Base-by-base conservation (phyloP, 177 flowering plant genomes). In the Tripterygium wilfordii region DNA sequence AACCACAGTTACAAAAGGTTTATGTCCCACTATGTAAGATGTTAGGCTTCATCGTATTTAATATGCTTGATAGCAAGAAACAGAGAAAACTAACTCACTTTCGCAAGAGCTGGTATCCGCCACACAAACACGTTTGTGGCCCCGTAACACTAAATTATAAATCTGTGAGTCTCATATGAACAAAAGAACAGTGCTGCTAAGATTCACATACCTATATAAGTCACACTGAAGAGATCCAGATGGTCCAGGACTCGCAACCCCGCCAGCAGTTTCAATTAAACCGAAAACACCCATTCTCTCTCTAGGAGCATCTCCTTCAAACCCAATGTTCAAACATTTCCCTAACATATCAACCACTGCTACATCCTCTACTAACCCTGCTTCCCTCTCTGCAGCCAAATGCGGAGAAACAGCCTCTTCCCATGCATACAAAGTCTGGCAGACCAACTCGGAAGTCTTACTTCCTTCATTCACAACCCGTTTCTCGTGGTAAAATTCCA, bases 151-250 rank as follows among this genome's bases (percentile, higher is more conserved):
- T n/a, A n/a, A n/a, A n/a, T n/a, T n/a, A n/a, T n/a, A n/a, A n/a
- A n/a, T 23, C 25, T 23, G 17, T 39, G 28, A 2, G 39, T 16
- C 12, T 28, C 31, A 15, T 18, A 21, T 26, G 3, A 22, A 8
- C 12, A 19, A 35, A 3, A 2, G 25, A 14, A 1, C 1, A 36
- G 37, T 44, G 24, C 2, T 21, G 12, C 42, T 10, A 25, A 21
- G 10, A n/a, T 2, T 49, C 10, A 46, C 24, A 8, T 24, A 88
- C 98, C 98, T 66, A 48, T 91, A 91, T 60, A 91, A 62, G 44
- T 91, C 92, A 45, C 99, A 89, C 49, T 92, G 99, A 27, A 92
- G 85, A 28, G 95, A 53, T 3, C 99, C 97, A 0, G 96, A 89
- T 7, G 97, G 95, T 8, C 89, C 96, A 0, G 99, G 99, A 63